Conservation (phyloP, 2,329 filamentous ascomycete genomes). For the Mycogone perniciosa region DNA sequence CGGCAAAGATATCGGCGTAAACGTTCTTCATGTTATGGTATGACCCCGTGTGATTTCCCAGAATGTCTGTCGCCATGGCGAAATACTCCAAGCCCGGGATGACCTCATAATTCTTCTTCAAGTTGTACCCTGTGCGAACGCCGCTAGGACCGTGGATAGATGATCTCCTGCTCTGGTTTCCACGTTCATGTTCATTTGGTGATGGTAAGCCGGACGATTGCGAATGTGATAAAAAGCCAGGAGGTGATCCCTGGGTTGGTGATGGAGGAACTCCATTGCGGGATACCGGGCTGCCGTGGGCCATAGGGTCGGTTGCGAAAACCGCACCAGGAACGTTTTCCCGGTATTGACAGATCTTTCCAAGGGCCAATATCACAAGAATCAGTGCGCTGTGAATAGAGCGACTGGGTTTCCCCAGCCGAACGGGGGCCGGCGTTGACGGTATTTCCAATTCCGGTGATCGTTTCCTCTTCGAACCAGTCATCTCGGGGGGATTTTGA, state of each 20-base stretch:
- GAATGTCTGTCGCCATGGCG: constrained; percentile 75
- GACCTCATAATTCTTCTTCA: constrained; percentile 64
- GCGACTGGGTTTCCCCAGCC: constrained; percentile 48
- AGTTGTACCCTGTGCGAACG: constrained; percentile 21
- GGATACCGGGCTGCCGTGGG: constrained; percentile 30
- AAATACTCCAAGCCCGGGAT: constrained; percentile 90
- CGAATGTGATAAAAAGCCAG: constrained; percentile 34
- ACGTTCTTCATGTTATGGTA: constrained; percentile 76
- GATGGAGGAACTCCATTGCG: constrained; percentile 47
- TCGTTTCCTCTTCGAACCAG: constrained; percentile 49
- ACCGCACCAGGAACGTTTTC: constrained; percentile 53
- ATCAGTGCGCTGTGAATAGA: constrained; percentile 79
- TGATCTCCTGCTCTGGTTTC: constrained; percentile 40
- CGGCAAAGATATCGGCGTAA: constrained; percentile 79
- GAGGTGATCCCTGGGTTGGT: constrained; percentile 50
- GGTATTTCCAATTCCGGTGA: constrained; percentile 36
- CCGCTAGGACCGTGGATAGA: constrained; percentile 40
- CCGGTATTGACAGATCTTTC: constrained; percentile 66
- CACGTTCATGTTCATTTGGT: constrained; percentile 44
- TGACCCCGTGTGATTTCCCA: constrained; percentile 75
- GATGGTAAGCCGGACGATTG: constrained; percentile 46
- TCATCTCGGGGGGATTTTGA: constrained; percentile 20
- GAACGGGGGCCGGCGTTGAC: no score
- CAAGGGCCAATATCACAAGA: constrained; percentile 75
- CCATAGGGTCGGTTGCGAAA: constrained; percentile 23